A percentile compares a stretch with the other conserved stretches of the same genome.
Conservation (phyloP, 169 alveolate genomes). For the Plasmodium blacklocki region DNA sequence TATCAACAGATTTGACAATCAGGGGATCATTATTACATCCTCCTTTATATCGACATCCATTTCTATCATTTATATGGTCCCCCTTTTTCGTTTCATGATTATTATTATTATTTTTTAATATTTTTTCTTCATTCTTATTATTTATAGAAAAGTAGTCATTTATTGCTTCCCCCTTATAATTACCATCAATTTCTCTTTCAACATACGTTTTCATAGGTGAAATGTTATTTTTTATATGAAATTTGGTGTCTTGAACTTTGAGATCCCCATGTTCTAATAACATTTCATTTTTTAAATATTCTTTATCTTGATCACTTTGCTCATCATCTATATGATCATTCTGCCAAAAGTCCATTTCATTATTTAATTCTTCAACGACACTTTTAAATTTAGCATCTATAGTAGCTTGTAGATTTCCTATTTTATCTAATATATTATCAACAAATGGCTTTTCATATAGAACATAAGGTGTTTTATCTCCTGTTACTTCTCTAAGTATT, state of each 20-base stretch:
- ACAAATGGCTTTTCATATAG: slow-evolving; percentile 65
- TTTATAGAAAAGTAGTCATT: slow-evolving; percentile 36
- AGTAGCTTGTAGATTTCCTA: slow-evolving; percentile 26
- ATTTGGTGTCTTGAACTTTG: slow-evolving; percentile 7
- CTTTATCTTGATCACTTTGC: neutral
- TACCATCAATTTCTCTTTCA: slow-evolving; percentile 54
- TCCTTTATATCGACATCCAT: too few species aligned
- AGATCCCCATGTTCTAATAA: neutral
- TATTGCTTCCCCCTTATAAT: slow-evolving; percentile 44
- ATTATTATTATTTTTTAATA: neutral
- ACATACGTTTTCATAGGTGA: slow-evolving; percentile 13
- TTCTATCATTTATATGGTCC: too few species aligned
- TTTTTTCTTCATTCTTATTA: neutral
- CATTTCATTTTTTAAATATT: slow-evolving; percentile 3
- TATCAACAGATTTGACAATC: too few species aligned
- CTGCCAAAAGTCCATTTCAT: slow-evolving; percentile 76
- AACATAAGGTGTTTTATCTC: slow-evolving; percentile 41
- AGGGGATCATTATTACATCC: too few species aligned
- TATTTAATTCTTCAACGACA: slow-evolving; percentile 64
- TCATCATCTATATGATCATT: slow-evolving; percentile 63
- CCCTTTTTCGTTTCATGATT: too few species aligned
- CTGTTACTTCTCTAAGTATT: slow-evolving; percentile 53
- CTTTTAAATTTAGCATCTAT: slow-evolving; percentile 45
- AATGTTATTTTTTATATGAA: neutral
- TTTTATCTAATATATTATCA: slow-evolving; percentile 58